Percentiles rank a stretch among this genome's conserved stretches.
Conservation (phyloP, 2,329 filamentous ascomycete species). For the Tolypocladium pustulatum region DNA sequence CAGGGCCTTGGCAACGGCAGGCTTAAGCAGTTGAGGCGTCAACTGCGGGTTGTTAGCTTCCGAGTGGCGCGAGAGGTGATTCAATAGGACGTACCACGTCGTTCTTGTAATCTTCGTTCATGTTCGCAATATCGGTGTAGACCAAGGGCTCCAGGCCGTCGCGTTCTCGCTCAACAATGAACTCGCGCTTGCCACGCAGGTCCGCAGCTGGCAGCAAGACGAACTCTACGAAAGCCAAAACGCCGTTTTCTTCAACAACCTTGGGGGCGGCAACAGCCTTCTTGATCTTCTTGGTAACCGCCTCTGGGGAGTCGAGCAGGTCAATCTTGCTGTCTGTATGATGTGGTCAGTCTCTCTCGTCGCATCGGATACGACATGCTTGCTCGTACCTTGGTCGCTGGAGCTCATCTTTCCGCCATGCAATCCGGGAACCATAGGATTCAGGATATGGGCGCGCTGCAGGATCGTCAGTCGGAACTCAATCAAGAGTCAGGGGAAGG, state of each 20-base stretch:
- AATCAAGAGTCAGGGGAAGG: too few relatives aligned
- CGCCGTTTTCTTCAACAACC: conserved; percentile 72
- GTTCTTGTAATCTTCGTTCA: conserved; percentile 70
- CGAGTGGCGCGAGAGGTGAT: neutral
- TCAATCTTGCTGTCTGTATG: conserved; percentile 75
- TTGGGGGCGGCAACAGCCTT: conserved; percentile 74
- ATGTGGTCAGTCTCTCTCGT: neutral
- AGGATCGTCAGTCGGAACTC: neutral
- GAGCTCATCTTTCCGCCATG: conserved; percentile 79
- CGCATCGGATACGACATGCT: neutral
- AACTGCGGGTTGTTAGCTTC: conserved; percentile 29
- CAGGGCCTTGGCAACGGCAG: conserved; percentile 66
- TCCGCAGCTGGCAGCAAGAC: conserved; percentile 70
- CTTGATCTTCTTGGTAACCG: conserved; percentile 70
- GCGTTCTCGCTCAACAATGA: conserved; percentile 55
- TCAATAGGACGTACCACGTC: conserved; percentile 53
- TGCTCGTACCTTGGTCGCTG: conserved; percentile 48
- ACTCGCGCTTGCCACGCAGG: conserved; percentile 51
- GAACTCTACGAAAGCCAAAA: conserved; percentile 77
- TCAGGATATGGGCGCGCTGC: conserved; percentile 27
- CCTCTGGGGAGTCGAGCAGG: conserved; percentile 68
- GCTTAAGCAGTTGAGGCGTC: conserved; percentile 79
- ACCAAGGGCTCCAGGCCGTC: conserved; percentile 62
- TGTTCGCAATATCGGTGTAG: conserved; percentile 64
- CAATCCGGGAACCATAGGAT: conserved; percentile 83